Conservation (phyloP, 192 early-diverging fungal species). For the Thoreauomyces humboldtii region DNA sequence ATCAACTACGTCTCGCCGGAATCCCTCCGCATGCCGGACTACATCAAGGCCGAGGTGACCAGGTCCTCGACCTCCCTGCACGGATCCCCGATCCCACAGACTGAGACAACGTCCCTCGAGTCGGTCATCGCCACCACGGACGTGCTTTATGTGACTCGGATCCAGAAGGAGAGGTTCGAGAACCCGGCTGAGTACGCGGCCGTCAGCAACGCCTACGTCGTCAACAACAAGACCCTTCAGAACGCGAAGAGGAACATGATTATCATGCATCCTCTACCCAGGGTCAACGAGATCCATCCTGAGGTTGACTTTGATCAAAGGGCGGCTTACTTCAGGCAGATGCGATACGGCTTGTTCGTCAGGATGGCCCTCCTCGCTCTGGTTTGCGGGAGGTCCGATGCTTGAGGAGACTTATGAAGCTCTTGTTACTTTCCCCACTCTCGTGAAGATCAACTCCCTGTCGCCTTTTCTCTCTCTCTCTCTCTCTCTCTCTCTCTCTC, state of each 20-base stretch:
- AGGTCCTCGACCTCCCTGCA: no score
- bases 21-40: conserved; percentile 80
- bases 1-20: conserved; percentile 89
- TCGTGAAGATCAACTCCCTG: no score
- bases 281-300: conserved; percentile 91
- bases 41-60: conserved; percentile 55
- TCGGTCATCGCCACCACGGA: conserved; percentile 82
- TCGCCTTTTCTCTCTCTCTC: no score
- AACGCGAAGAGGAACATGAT: conserved; percentile 95
- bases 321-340: conserved; percentile 97
- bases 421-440: no score
- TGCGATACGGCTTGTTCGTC: conserved; percentile 96
- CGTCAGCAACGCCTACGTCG: conserved; percentile 73
- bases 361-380: conserved; percentile 96
- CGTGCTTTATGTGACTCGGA: conserved; percentile 94
- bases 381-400: conserved; percentile 56
- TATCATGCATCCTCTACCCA: conserved; percentile 97
- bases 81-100: conserved; percentile 49
- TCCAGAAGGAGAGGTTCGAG: conserved; percentile 94
- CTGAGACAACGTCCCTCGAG: conserved; percentile 69
- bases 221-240: conserved; percentile 83
- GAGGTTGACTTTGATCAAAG: conserved; percentile 98
- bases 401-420: no score
- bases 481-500: no score
- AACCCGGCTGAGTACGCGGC: conserved; percentile 74